These are phyloP conservation scores for Magnusiomyces starmeri DNA, from an alignment of 1,139 yeast species.

Conservation along the genomic window DNA sequence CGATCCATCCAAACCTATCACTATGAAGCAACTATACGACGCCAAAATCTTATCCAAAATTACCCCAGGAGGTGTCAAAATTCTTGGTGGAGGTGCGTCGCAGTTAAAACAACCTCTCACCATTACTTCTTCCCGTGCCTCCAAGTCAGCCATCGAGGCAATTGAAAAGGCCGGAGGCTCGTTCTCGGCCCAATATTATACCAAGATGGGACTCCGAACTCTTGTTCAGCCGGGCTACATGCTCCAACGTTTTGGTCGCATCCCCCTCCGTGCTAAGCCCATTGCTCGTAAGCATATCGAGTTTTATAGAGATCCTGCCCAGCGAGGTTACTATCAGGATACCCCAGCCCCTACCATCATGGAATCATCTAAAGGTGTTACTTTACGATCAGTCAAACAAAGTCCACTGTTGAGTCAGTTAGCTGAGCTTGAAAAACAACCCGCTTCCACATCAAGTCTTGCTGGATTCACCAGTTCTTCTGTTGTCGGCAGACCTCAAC, in stretches of 20 bases:
- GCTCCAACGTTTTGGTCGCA: constrained; percentile 59
- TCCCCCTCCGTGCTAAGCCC: constrained; percentile 85
- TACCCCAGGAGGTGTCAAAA: constrained; percentile 71
- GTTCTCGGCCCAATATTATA: constrained; percentile 67
- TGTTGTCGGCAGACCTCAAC: constrained; percentile 9
- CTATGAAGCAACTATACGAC: constrained; percentile 65
- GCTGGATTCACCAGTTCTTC: constrained; percentile 17
- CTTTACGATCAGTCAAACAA: constrained; percentile 20
- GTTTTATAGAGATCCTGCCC: constrained; percentile 63
- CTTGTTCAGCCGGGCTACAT: constrained; percentile 71
- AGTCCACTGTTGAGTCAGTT: constrained; percentile 29
- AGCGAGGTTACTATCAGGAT: constrained; percentile 63
- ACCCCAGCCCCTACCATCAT: constrained; percentile 31
- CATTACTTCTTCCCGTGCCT: constrained; percentile 78
- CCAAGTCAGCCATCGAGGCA: constrained; percentile 60
- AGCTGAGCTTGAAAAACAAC: constrained; percentile 20
- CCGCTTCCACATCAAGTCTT: constrained; percentile 20
- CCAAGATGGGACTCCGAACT: constrained; percentile 57
- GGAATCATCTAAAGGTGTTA: constrained; percentile 16
- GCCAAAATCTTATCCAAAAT: constrained; percentile 67
- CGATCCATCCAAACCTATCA: constrained; percentile 49
- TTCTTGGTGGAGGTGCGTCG: constrained; percentile 62
- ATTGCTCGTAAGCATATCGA: constrained; percentile 72
- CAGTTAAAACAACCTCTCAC: constrained; percentile 46
- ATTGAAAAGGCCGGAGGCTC: constrained; percentile 69